Percentiles rank a stretch among this genome's conserved stretches.
Evolutionary conservation across 2,329 filamentous ascomycete species (phyloP).

Genomic region (Claviceps sp.): DNA sequence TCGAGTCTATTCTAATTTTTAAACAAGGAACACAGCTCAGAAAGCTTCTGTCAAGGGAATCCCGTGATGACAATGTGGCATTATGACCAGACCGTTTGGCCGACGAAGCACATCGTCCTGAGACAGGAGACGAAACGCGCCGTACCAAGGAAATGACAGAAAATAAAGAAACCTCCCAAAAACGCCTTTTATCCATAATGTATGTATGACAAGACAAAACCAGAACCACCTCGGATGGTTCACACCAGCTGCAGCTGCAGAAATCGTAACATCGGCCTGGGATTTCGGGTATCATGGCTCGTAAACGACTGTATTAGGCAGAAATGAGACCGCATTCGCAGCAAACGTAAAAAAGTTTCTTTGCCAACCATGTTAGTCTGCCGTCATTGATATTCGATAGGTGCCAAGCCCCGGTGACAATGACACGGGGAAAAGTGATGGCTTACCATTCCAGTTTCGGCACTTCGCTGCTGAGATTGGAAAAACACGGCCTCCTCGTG

Average conservation of each 20-base stretch:
- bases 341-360: slow-evolving; percentile 94
- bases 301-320: slow-evolving; percentile 24
- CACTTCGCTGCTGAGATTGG: slow-evolving; percentile 93
- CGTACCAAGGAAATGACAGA: neutral
- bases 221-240: neutral
- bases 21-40: neutral
- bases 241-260: neutral
- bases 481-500: slow-evolving; percentile 94
- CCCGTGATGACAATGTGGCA: neutral
- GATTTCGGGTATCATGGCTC: slow-evolving; percentile 4
- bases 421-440: neutral
- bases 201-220: neutral
- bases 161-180: neutral
- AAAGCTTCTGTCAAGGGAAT: neutral
- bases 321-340: slow-evolving; percentile 88
- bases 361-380: slow-evolving; percentile 21
- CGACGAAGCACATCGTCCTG: neutral
- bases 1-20: neutral
- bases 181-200: neutral
- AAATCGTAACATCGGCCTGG: neutral
- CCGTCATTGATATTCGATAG: neutral
- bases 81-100: neutral
- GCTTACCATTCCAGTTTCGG: slow-evolving; percentile 94
- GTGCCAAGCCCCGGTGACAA: neutral
- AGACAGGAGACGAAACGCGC: neutral